Evolutionary conservation across 2,329 filamentous ascomycete genomes (phyloP), one percentile per base, ranked within the genome.

Genomic region (Penicillium sp.): DNA sequence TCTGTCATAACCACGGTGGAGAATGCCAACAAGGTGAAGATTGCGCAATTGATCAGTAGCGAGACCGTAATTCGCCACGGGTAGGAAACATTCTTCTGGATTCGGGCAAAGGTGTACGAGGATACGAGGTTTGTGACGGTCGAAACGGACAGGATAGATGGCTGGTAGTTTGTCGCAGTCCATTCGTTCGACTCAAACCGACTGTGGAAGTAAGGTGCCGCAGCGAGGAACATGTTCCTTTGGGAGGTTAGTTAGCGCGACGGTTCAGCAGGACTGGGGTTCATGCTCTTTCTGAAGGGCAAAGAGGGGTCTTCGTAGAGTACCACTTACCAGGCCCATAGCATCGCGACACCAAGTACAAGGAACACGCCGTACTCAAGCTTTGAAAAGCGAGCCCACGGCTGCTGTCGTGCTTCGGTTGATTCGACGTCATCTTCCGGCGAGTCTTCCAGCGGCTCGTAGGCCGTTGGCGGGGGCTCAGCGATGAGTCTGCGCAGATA

Each of bases 151-250:
- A 95, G 83, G 69, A 97, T 93, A 54, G 90, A 87, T 10, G 93
- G 89, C 72, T 97, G 93, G 77, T 96, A 97, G 78, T 92, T 90
- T 59, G 85, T 81, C 31, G 87, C 81, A 52, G 95, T 87, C 81
- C 86, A 89, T 50, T 84, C 77, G 69, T 87, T 85, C 56, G 82
- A 80, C 42, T 82, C 77, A 73, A 97, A 96, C 63, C 93, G 91
- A 46, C 80, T 81, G 67, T 92, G 87, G 76, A 97, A 97, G 79
- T 97, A 97, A 4, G 93, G 91, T 1, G 91, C 91, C 8, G 93
- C 92, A 42, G 94, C 93, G 64, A 97, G 85, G 74, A 97, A 97
- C 93, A 97, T 97, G 79, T 97, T 97, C 91, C 91, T 58, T 45
- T n/a, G 19, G 26, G 36, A 43, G 42, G 29, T 45, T 51, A 45